Evolutionary conservation across 164 flowering plant genomes (phyloP).

Genomic region (Nymphaea thermarum): DNA sequence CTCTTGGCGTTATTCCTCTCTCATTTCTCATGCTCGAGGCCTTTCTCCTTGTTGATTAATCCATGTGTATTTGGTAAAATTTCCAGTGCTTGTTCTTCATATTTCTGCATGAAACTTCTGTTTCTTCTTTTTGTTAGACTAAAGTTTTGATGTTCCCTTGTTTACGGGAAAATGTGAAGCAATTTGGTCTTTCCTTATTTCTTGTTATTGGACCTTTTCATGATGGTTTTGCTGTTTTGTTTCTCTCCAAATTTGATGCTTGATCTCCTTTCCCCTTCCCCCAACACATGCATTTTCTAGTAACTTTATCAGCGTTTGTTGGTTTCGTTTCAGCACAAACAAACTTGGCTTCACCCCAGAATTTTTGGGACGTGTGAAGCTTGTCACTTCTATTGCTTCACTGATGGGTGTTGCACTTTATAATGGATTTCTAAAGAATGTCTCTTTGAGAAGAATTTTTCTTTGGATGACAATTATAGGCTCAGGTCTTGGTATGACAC

Average conservation of each 20-base stretch:
- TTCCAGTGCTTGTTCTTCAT: too few relatives aligned
- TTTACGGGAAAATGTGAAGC: too few relatives aligned
- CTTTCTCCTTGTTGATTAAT: too few relatives aligned
- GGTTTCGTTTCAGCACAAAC: conserved; percentile 59
- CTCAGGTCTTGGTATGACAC: conserved; percentile 87
- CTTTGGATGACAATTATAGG: conserved; percentile 62
- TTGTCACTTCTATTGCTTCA: conserved; percentile 92
- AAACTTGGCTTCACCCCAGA: conserved; percentile 91
- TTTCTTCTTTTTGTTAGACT: too few relatives aligned
- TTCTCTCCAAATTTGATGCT: background rate
- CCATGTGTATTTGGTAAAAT: too few relatives aligned
- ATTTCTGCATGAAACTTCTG: too few relatives aligned
- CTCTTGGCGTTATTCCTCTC: too few relatives aligned
- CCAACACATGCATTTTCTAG: background rate
- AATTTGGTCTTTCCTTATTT: too few relatives aligned
- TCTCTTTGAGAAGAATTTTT: conserved; percentile 77
- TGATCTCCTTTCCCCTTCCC: background rate
- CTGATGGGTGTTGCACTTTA: conserved; percentile 89
- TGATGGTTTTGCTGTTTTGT: background rate
- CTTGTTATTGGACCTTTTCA: background rate
- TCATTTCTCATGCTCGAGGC: too few relatives aligned
- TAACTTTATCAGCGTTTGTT: conserved; percentile 1
- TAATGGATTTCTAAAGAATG: conserved; percentile 81
- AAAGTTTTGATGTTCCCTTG: too few relatives aligned
- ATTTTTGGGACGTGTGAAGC: conserved; percentile 94